Evolutionary conservation across 306 rosid species (phyloP).

Genomic region (Cicer bijugum): DNA sequence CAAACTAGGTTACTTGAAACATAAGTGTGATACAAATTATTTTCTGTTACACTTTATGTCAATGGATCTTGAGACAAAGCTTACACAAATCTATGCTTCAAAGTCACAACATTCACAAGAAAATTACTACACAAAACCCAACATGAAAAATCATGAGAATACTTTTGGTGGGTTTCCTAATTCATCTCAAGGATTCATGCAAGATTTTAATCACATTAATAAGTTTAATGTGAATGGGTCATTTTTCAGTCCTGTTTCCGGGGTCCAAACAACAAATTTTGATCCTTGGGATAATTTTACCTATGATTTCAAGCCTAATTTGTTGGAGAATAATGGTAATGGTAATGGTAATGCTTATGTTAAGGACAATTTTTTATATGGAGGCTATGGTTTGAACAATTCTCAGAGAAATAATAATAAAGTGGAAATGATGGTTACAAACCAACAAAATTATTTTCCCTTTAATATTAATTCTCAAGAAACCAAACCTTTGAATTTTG

Average conservation of each 20-base stretch:
- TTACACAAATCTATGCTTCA: conserved; percentile 48
- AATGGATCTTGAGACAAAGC: conserved; percentile 66
- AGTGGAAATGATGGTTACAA: conserved; percentile 48
- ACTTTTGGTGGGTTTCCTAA: conserved; percentile 52
- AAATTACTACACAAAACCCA: conserved; percentile 40
- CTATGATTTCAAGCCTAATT: conserved; percentile 54
- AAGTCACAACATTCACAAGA: conserved; percentile 44
- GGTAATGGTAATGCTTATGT: conserved; percentile 48
- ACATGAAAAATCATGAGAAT: conserved; percentile 44
- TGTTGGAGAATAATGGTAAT: conserved; percentile 41
- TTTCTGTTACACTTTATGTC: conserved; percentile 44
- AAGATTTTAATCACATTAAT: conserved; percentile 57
- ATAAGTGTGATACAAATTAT: conserved; percentile 28
- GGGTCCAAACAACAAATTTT: conserved; percentile 48
- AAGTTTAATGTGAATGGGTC: conserved; percentile 50
- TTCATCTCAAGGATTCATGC: conserved; percentile 55
- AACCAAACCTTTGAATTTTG: conserved; percentile 50
- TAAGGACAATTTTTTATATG: conserved; percentile 63
- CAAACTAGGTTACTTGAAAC: conserved; percentile 42
- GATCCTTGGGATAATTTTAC: conserved; percentile 45
- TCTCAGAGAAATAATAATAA: conserved; percentile 48
- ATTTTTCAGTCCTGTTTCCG: conserved; percentile 38
- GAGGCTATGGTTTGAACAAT: conserved; percentile 51
- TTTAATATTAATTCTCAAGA: conserved; percentile 47
- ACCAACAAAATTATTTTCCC: conserved; percentile 42